Evolutionary conservation across 139 green algal genomes (phyloP), one percentile per base, ranked within the genome.

Genomic region (Micromonas commoda): DNA sequence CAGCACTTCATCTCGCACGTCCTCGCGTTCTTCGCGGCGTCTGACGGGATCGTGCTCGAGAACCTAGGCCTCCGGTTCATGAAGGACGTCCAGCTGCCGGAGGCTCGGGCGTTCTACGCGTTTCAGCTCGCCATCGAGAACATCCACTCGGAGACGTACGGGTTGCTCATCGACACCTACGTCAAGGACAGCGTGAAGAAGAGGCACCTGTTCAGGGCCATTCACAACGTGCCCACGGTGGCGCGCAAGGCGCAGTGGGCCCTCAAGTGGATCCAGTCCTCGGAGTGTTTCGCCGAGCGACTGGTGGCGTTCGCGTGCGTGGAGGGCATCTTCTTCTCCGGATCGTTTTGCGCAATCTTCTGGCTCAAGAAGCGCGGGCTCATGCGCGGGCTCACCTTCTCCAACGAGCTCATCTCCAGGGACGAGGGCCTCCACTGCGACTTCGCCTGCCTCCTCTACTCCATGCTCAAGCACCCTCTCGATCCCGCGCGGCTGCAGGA

Each of bases 51-150:
- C 80, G 95, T 98, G 16, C 85, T 97, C 53, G 96, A 98, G 81
- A 99, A 98, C 86, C 87, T 98, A 53, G 93, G 88, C 2, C 78
- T 86, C 0, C 87, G 94, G 23, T 99, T 99, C 84, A 93, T 98
- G 91, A 90, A 85, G 57, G 95, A 99, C 38, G 80, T 98, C 52
- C 91, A 97, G 74, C 68, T 98, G 6, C 91, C 93, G 33, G 93
- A 97, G 92, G 96, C 96, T 5, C 87, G 96, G 0, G 91, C 94
- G 0, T 99, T 99, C 78, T 99, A 99, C 73, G 93, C 93, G 53
- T 99, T 99, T 88, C 96, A 99, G 82, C 97, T 98, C 29, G 93
- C 94, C 54, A 99, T 99, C 74, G 96, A 99, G 86, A 99, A 99
- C 86, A 98, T 99, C 71, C 96, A 99, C 86, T 93, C 85, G 89